A percentile compares a stretch with the other conserved stretches of the same genome.
These are phyloP conservation scores for Pleurozium schreberi DNA, from an alignment of 225 moss, liverwort and hornwort species.

Conservation along the genomic window DNA sequence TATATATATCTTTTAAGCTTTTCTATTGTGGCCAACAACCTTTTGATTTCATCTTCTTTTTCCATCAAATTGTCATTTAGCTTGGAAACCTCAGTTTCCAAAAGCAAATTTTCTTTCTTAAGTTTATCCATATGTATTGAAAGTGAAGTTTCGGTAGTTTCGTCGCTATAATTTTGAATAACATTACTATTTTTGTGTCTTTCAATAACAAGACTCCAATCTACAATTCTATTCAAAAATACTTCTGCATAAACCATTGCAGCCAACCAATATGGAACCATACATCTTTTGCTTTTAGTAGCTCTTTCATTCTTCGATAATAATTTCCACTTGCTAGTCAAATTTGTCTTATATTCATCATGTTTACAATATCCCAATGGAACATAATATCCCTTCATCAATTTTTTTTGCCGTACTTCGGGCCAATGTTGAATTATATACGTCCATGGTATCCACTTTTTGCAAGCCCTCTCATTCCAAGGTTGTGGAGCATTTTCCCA, in stretches of 20 bases:
- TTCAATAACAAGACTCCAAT: not conserved
- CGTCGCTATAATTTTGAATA: not conserved
- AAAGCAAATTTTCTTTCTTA: not conserved
- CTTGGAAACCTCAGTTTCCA: not conserved
- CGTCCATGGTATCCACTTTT: not conserved
- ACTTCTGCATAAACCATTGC: not conserved
- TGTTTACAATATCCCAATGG: not conserved
- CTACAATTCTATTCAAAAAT: not conserved
- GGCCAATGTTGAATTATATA: not conserved
- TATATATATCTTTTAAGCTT: not conserved
- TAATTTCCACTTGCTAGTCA: not conserved
- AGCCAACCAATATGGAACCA: not conserved
- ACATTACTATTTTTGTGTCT: not conserved
- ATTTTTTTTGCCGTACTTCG: not conserved
- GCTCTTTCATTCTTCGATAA: not conserved
- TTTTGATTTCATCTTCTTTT: not conserved
- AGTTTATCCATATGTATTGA: not conserved
- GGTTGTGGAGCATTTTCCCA: not conserved
- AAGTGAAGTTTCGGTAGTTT: not conserved
- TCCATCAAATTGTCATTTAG: not conserved
- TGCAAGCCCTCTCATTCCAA: not conserved
- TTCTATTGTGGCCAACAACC: fast-evolving
- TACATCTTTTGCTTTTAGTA: not conserved
- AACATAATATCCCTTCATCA: not conserved
- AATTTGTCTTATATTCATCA: not conserved